These are phyloP conservation scores for Hypoxylon sp. DNA, from an alignment of 2,329 filamentous ascomycete genomes.

Conservation along the genomic window DNA sequence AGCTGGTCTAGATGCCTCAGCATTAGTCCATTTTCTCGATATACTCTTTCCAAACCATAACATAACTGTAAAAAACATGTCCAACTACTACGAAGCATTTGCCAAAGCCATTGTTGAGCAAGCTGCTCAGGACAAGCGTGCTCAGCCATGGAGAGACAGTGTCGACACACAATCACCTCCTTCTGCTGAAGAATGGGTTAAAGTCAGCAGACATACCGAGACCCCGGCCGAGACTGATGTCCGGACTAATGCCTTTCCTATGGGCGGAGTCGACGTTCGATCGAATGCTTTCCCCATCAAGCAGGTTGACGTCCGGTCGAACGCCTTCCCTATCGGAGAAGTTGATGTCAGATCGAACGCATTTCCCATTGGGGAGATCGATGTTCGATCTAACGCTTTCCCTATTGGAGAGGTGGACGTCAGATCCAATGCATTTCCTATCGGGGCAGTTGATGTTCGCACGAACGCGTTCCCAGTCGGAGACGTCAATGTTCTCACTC, in stretches of 20 bases:
- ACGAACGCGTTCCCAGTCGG: constrained; percentile 1
- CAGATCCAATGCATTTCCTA: constrained; percentile 3
- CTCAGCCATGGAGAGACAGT: constrained; percentile 4
- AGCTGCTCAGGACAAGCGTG: constrained; percentile 6
- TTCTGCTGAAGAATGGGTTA: constrained; percentile 2
- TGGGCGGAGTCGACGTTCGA: constrained; percentile 1
- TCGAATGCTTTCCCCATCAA: neutral
- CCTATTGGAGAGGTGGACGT: constrained; percentile 3
- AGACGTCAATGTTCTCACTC: neutral
- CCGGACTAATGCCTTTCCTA: neutral
- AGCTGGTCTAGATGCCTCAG: neutral
- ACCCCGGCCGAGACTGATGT: neutral
- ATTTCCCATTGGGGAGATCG: neutral
- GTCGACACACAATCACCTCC: neutral
- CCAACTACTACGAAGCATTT: constrained; percentile 10
- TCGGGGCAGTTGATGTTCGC: constrained; percentile 3
- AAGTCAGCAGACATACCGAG: neutral
- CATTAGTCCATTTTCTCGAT: neutral
- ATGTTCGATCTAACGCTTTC: constrained; percentile 4
- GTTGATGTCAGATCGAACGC: constrained; percentile 5
- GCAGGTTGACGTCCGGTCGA: neutral
- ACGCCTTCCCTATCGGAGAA: neutral
- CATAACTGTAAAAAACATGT: neutral
- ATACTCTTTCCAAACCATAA: neutral
- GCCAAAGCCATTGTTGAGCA: constrained; percentile 8